Conservation (phyloP, 352 stramenopile species). For the Pythium apleroticum region DNA sequence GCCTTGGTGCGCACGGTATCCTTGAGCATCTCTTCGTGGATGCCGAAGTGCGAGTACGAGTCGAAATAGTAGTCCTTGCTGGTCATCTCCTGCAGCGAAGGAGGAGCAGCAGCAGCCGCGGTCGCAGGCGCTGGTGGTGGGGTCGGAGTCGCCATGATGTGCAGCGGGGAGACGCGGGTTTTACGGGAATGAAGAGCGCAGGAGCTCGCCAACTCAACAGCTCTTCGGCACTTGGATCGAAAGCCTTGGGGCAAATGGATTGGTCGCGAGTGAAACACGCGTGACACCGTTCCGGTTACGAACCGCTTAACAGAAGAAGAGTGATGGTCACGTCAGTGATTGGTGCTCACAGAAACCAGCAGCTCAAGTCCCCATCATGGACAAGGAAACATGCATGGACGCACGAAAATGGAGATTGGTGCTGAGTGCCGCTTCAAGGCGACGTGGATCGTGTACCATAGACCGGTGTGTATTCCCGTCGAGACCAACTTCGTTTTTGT, state of each 20-base stretch:
- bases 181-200: neutral
- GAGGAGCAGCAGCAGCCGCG: conserved; percentile 10
- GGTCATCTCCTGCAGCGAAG: conserved; percentile 57
- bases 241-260: conserved; percentile 20
- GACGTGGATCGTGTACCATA: too few relatives aligned
- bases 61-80: conserved; percentile 99
- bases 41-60: conserved; percentile 98
- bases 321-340: conserved; percentile 7
- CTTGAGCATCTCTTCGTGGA: conserved; percentile 99
- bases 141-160: conserved; percentile 36
- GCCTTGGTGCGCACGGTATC: conserved; percentile 96
- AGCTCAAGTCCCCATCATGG: neutral
- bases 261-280: conserved; percentile 30
- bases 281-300: conserved; percentile 18
- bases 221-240: conserved; percentile 25
- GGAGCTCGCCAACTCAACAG: conserved; percentile 7
- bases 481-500: too few relatives aligned
- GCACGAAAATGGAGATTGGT: neutral
- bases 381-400: neutral
- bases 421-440: too few relatives aligned
- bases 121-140: conserved; percentile 25
- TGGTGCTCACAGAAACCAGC: conserved; percentile 6
- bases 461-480: too few relatives aligned
- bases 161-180: neutral
- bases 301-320: conserved; percentile 22